Base-by-base conservation (phyloP, 768 basidiomycete species). In the Vishniacozyma victoriae region DNA sequence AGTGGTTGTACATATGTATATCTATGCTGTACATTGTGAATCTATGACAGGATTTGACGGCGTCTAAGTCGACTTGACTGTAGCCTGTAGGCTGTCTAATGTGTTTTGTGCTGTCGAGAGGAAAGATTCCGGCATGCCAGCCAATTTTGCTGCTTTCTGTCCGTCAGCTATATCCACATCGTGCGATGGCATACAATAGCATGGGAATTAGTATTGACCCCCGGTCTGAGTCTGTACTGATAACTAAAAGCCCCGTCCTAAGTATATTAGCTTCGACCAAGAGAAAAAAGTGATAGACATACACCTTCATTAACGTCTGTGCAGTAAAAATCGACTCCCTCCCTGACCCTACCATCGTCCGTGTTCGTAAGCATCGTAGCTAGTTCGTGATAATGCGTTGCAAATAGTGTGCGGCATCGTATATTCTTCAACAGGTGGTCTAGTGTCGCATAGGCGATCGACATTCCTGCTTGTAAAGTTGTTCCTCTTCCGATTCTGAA, bases 321-420 rank as follows among this genome's bases (percentile, higher is more conserved):
- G 69, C 88, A 93, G 76, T 82, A 92, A 73, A 93, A 96, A 3
- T 79, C 79, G 19, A 93, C 80, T 20, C 18, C 38, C 7, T 38
- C 23, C 18, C 3, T 9, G 3, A 12, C 85, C 86, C 9, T 76
- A 57, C 12, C 77, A 79, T 45, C 18, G 26, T 1, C 42, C 47
- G 5, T 22, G 33, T 48, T 42, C 0, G 39, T 75, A 70, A 97
- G 75, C 79, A 96, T 82, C 51, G 86, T 82, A 1, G 86, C 83
- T 18, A 97, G 73, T 66, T 96, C 91, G 69, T 97, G 92, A 65
- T 95, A 96, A 73, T 99, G 93, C n/a, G 93, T 99, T 5, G 93
- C 93, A 64, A 97, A 99, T 24, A 99, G 75, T n/a, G 87, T 78
- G 15, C 90, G 81, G 64, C 86, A 88, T 60, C 87, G 87, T 24